Evolutionary conservation across 192 early-diverging fungal genomes (phyloP).

Genomic region (Coemansia sp.): DNA sequence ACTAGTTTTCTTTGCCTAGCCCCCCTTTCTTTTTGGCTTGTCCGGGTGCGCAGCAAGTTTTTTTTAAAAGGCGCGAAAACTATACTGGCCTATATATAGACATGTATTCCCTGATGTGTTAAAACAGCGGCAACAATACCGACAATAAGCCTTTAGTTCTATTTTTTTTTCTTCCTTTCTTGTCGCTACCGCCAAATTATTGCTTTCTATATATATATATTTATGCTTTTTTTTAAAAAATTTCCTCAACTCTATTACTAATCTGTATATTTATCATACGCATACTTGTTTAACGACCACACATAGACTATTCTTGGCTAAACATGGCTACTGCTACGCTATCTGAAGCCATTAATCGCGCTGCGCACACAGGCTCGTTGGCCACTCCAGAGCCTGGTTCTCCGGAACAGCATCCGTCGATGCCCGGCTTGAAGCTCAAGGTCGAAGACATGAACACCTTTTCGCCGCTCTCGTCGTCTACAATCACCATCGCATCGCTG

Average conservation of each 20-base stretch:
- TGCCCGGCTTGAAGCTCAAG: conserved; percentile 1
- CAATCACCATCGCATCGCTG: conserved; percentile 47
- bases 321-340: neutral
- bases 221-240: neutral
- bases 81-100: neutral
- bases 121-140: neutral
- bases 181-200: neutral
- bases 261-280: neutral
- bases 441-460: conserved; percentile 35
- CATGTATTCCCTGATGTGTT: neutral
- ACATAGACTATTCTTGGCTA: neutral
- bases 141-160: neutral
- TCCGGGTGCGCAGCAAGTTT: neutral
- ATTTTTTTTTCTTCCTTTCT: neutral
- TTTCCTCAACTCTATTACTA: neutral
- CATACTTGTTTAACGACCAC: neutral
- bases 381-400: neutral
- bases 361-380: neutral
- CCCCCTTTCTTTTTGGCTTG: neutral
- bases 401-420: neutral
- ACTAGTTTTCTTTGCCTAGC: neutral
- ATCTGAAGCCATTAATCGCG: neutral
- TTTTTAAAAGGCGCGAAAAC: neutral
- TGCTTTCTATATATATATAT: neutral
- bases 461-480: conserved; percentile 51